Conservation (phyloP, 441 rosid species). For the Sinapis alba region DNA sequence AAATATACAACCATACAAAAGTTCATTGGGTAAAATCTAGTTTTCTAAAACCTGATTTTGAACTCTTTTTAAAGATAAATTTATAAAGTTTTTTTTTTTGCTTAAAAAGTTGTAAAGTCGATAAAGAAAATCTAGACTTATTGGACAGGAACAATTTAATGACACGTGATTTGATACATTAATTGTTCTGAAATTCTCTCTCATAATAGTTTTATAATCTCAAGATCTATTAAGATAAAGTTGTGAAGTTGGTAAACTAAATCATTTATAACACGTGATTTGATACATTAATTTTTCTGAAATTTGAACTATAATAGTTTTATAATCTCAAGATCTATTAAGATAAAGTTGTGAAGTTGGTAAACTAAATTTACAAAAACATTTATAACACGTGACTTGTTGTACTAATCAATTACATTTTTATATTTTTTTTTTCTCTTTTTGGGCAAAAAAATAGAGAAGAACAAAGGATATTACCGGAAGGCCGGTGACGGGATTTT, state of each 20-base stretch:
- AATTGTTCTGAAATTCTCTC: background rate
- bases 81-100: too few relatives aligned
- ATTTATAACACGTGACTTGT: too few relatives aligned
- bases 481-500: constrained; percentile 80
- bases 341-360: background rate
- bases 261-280: too few relatives aligned
- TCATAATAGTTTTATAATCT: background rate
- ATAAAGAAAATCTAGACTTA: background rate
- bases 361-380: too few relatives aligned
- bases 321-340: background rate
- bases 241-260: background rate
- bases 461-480: constrained; percentile 43
- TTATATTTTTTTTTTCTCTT: too few relatives aligned
- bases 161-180: background rate
- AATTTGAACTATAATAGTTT: background rate
- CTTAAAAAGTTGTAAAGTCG: background rate
- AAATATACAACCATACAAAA: background rate
- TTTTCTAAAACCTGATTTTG: background rate
- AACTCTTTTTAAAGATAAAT: background rate
- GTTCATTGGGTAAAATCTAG: background rate
- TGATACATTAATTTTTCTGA: background rate
- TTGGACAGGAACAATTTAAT: background rate
- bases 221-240: background rate
- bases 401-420: too few relatives aligned
- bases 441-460: too few relatives aligned